Evolutionary conservation across 2,329 filamentous ascomycete genomes (phyloP).

Genomic region (Aspergillus ustus): DNA sequence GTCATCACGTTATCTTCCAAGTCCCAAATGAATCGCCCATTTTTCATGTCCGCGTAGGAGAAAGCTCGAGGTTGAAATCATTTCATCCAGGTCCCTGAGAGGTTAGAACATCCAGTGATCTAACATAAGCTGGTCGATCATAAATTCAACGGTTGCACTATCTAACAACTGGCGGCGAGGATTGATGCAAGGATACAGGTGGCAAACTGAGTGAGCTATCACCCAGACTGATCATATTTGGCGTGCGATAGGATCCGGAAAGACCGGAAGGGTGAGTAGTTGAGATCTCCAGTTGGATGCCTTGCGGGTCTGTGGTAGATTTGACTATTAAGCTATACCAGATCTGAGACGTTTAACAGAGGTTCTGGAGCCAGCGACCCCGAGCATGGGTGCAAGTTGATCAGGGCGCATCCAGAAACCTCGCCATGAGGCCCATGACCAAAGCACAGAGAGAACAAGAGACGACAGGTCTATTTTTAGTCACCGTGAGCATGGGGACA

Average conservation of each 20-base stretch:
- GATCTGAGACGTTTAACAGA: slow-evolving; percentile 2
- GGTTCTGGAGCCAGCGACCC: neutral
- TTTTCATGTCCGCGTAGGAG: neutral
- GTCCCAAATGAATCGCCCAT: neutral
- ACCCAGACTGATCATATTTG: slow-evolving; percentile 13
- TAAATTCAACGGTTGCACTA: neutral
- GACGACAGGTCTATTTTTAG: slow-evolving; percentile 14
- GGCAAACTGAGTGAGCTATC: slow-evolving; percentile 4
- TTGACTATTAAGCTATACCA: slow-evolving; percentile 1
- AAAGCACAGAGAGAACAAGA: neutral
- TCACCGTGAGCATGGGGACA: neutral
- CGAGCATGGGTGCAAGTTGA: neutral
- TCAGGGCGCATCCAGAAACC: neutral
- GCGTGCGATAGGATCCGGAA: neutral
- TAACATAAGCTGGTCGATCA: neutral
- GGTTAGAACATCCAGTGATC: neutral
- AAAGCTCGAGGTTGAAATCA: neutral
- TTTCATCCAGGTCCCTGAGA: neutral
- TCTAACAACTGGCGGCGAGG: neutral
- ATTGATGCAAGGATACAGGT: neutral
- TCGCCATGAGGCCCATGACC: too few species aligned
- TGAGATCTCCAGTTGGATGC: neutral
- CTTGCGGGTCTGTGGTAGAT: neutral
- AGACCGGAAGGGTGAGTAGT: neutral
- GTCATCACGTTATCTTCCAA: neutral